A percentile compares a stretch with the other conserved stretches of the same genome.
Evolutionary conservation across 2,329 filamentous ascomycete genomes (phyloP).

Genomic region (Cordyceps tenuipes): DNA sequence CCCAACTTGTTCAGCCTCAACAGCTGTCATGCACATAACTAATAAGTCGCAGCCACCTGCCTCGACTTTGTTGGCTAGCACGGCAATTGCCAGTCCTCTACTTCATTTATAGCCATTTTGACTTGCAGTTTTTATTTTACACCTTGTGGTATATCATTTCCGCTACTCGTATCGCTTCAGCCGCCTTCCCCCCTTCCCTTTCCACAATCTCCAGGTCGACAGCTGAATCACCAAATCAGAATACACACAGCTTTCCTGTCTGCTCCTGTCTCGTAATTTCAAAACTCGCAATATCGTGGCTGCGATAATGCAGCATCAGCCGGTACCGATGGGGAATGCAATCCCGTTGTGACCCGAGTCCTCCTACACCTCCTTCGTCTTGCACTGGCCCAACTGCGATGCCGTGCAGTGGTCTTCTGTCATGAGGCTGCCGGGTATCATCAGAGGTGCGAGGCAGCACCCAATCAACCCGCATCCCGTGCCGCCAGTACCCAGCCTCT

Average conservation of each 20-base stretch:
- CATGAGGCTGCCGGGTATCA: slow-evolving; percentile 36
- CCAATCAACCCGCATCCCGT: slow-evolving; percentile 46
- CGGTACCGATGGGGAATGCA: slow-evolving; percentile 46
- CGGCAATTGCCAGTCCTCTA: neutral
- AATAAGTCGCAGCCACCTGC: neutral
- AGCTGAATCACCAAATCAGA: slow-evolving; percentile 17
- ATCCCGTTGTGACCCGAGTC: slow-evolving; percentile 16
- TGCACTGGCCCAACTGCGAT: slow-evolving; percentile 60
- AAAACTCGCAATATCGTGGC: slow-evolving; percentile 63
- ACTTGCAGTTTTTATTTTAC: neutral
- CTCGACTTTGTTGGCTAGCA: neutral
- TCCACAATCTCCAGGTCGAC: neutral
- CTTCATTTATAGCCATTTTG: neutral
- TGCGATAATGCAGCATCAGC: slow-evolving; percentile 62
- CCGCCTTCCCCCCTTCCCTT: neutral
- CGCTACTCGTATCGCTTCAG: neutral
- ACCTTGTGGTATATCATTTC: neutral
- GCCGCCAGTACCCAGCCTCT: slow-evolving; percentile 22
- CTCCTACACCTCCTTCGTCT: slow-evolving; percentile 24
- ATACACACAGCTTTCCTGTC: slow-evolving; percentile 28
- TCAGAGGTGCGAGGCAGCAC: slow-evolving; percentile 39
- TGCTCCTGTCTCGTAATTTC: slow-evolving; percentile 44
- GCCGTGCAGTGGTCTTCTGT: slow-evolving; percentile 51
- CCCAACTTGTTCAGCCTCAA: neutral
- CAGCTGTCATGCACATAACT: neutral